Evolutionary conservation across 495 filamentous ascomycete genomes (phyloP).

Genomic region (Penicillium waksmanii): DNA sequence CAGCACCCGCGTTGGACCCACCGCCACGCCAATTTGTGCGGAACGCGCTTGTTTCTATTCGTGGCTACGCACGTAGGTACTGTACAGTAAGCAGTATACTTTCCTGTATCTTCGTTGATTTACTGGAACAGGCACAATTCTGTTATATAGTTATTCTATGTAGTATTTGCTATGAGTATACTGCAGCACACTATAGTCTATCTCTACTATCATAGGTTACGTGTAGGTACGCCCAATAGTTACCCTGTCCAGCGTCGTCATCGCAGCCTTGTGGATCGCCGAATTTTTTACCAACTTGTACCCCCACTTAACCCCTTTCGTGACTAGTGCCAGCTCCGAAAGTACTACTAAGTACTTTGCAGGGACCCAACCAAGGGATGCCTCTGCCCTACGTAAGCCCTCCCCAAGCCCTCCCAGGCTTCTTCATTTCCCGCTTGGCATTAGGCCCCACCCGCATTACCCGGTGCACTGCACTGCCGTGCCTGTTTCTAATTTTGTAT

Average conservation of each 20-base stretch:
- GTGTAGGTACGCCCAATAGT: not conserved
- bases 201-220: too few species aligned
- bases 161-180: too few species aligned
- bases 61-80: conserved; percentile 5
- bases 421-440: conserved; percentile 26
- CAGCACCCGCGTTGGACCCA: conserved; percentile 9
- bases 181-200: too few species aligned
- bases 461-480: not conserved
- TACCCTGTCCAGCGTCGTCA: conserved; percentile 23
- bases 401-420: conserved; percentile 18
- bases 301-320: not conserved
- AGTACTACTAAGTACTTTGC: not conserved
- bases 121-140: too few species aligned
- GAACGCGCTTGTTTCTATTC: conserved; percentile 31
- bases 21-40: conserved; percentile 19
- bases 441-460: not conserved
- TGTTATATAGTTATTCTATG: too few species aligned
- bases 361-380: not conserved
- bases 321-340: too few species aligned
- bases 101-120: too few species aligned
- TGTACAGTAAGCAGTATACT: not conserved
- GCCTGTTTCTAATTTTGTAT: conserved; percentile 21
- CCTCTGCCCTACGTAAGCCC: conserved; percentile 8
- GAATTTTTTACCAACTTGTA: conserved; percentile 10
- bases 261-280: conserved; percentile 29